phyloP scores from a whole-genome alignment of 1,284 basidiomycete species.

The Fistulina hepatica region DNA sequence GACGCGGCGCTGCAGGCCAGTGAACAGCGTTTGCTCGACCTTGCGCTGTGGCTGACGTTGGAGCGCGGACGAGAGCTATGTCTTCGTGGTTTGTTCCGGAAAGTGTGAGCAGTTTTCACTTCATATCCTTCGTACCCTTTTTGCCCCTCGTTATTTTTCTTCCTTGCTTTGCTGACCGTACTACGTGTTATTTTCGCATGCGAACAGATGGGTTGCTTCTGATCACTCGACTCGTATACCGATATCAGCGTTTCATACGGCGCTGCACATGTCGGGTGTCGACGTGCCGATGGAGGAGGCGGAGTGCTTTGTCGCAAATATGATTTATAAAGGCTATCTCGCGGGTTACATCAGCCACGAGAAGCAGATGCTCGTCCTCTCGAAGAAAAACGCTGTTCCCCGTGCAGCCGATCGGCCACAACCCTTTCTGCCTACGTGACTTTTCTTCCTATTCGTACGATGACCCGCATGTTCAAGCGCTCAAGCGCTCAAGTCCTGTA shows the following conservation, averaged over 20 bases:
- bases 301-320: slow-evolving; percentile 89
- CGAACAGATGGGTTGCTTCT: slow-evolving; percentile 62
- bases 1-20: slow-evolving; percentile 64
- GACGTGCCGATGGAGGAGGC: slow-evolving; percentile 67
- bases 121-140: neutral
- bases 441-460: no score
- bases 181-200: neutral
- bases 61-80: slow-evolving; percentile 85
- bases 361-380: slow-evolving; percentile 85
- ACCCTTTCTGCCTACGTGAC: slow-evolving; percentile 26
- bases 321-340: slow-evolving; percentile 89
- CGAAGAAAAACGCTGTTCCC: slow-evolving; percentile 78
- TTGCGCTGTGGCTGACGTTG: slow-evolving; percentile 78
- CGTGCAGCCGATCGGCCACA: slow-evolving; percentile 44
- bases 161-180: no score
- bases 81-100: slow-evolving; percentile 75
- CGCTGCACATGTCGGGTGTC: slow-evolving; percentile 56
- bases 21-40: slow-evolving; percentile 64
- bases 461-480: no score
- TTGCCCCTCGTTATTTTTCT: no score
- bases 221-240: slow-evolving; percentile 68
- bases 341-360: slow-evolving; percentile 95
- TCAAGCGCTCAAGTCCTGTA: no score
- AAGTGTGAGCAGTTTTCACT: slow-evolving; percentile 49
- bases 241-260: slow-evolving; percentile 65